Base-by-base conservation (phyloP, 129 eudicot species). In the Mikania micrantha region DNA sequence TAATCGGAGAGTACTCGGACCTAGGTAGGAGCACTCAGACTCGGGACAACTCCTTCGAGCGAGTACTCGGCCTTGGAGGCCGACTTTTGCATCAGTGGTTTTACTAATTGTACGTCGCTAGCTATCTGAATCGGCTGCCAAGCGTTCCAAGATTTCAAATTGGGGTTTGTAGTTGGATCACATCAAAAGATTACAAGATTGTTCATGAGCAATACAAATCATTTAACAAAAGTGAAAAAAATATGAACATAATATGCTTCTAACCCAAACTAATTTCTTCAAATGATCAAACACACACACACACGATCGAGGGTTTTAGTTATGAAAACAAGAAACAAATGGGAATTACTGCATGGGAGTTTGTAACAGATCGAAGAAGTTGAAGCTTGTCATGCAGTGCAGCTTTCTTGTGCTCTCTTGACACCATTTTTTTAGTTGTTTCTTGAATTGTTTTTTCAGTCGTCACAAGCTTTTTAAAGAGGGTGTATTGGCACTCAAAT, bases 381-480 rank as follows among this genome's bases (percentile, higher is more conserved):
- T 92, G 98, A 59, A 92, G 90, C 83, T 92, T 88, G 80, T 88
- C 95, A 84, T 88, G 91, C 84, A 92, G 81, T 54, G 81, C 86
- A 59, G 87, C 89, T 82, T 87, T 88, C 76, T 78, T 85, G 75
- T 84, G 85, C 95, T 86, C 91, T 67, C 87, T 85, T 27, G 98
- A 88, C 73, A 81, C 88, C 96, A 88, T 92, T 52, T 73, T 73
- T 71, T 35, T 31, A 64, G 59, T n/a, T 49, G 24, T 60, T 32
- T 15, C 31, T 62, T 50, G 38, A 38, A 38, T 32, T 64, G 66
- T 48, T 48, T 20, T 41, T 35, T 49, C 63, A 64, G 38, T 44
- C 71, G 38, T 44, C 71, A 62, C 73, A 71, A 70, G 79, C 79
- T 67, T 76, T 87, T 77, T 79, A 84, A 71, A 88, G 77, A 77